Percentiles rank a stretch among this genome's conserved stretches.
These are phyloP conservation scores for Hemisphaericaspora nanyangensis DNA, from an alignment of 805 yeast species.

Conservation along the genomic window DNA sequence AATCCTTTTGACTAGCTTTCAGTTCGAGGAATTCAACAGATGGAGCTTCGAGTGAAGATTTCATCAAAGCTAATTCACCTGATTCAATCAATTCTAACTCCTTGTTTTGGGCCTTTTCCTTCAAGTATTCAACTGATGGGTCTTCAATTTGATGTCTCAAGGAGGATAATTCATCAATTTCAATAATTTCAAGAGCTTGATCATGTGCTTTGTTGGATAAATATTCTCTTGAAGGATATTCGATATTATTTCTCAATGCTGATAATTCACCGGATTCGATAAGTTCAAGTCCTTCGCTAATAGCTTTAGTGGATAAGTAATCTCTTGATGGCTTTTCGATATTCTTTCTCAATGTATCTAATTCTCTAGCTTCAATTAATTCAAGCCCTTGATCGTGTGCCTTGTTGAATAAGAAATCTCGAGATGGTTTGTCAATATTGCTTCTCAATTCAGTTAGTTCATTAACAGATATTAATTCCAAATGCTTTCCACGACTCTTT, in stretches of 20 bases:
- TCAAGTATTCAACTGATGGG: slow-evolving; percentile 15
- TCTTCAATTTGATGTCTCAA: slow-evolving; percentile 16
- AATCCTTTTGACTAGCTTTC: slow-evolving; percentile 12
- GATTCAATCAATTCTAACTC: slow-evolving; percentile 5
- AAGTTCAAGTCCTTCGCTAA: slow-evolving; percentile 7
- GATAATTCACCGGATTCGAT: slow-evolving; percentile 18
- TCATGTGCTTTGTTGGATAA: slow-evolving; percentile 20
- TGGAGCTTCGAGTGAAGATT: slow-evolving; percentile 16
- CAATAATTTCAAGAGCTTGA: slow-evolving; percentile 12
- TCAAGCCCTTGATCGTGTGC: slow-evolving; percentile 19
- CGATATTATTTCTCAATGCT: slow-evolving; percentile 11
- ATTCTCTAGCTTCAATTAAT: slow-evolving; percentile 11
- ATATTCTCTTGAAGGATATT: slow-evolving; percentile 23
- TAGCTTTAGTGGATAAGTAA: slow-evolving; percentile 2
- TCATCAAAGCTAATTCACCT: slow-evolving; percentile 10
- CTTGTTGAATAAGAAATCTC: slow-evolving; percentile 12
- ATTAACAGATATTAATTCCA: slow-evolving; percentile 8
- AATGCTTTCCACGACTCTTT: background rate
- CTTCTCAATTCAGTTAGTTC: slow-evolving; percentile 9
- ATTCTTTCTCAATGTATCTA: slow-evolving; percentile 5
- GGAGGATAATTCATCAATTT: slow-evolving; percentile 3
- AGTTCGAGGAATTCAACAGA: slow-evolving; percentile 12
- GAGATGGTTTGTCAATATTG: slow-evolving; percentile 5
- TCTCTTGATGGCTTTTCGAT: slow-evolving; percentile 16
- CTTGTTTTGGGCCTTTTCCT: background rate